Base-by-base conservation (phyloP, 257 asterid genomes). In the Solanum rostratum region DNA sequence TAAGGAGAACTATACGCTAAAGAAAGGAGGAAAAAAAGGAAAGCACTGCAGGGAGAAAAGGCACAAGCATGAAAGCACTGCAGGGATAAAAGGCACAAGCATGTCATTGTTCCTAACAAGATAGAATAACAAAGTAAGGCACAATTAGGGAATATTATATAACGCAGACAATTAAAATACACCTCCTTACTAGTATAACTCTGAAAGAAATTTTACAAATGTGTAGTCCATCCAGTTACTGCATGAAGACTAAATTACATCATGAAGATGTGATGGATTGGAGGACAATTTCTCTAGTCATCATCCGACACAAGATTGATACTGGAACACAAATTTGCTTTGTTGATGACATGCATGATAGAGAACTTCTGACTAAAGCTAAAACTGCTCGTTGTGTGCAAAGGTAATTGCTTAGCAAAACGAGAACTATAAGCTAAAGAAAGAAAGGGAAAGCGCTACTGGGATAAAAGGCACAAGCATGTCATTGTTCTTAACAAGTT, bases 281-380 rank as follows among this genome's bases (percentile, higher is more conserved):
- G 82, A 83, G 71, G 83, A 79, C 16, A 82, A 45, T 88, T 54
- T 49, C 15, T 88, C 18, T 87, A 63, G 90, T 86, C 88, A 87
- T 43, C 80, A 43, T 71, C 57, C 20, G 19, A 74, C 81, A 74
- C 41, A 46, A 46, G 14, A 14, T n/a, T 74, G 60, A 59, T 7
- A 74, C 81, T 0, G 24, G 33, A 24, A 50, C 14, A 22, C 81
- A 41, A 46, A 45, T 74, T 50, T 74, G 81, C 81, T 74, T 74
- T 46, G 49, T 74, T 24, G 16, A 74, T 15, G 41, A 46, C 81
- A 74, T 16, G 43, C 15, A 73, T 39, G 65, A 57, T 76, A 45
- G 41, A 37, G 22, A 10, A 54, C n/a, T 27, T 45, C 9, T 11
- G 59, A 79, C 15, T 16, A 27, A 30, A 27, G 6, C 24, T 1